These are phyloP conservation scores for Cladosporium colombiae DNA, from an alignment of 2,329 filamentous ascomycete genomes.

Conservation along the genomic window DNA sequence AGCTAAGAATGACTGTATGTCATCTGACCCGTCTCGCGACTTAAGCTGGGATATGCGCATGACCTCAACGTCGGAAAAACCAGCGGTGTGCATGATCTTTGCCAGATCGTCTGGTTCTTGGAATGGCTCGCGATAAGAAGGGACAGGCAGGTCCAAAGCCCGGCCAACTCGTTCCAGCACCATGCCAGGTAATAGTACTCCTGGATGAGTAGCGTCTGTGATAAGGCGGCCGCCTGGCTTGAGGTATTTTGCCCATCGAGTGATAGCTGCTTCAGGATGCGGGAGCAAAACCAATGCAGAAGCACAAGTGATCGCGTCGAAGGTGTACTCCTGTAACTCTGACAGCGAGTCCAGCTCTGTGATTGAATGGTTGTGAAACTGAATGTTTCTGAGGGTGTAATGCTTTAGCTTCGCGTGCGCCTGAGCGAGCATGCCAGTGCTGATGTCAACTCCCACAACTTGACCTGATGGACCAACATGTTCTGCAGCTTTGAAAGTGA, in stretches of 20 bases:
- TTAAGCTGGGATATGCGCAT: slow-evolving; percentile 37
- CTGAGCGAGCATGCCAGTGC: slow-evolving; percentile 43
- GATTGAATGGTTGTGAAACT: slow-evolving; percentile 41
- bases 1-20: slow-evolving; percentile 25
- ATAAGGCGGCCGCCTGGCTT: slow-evolving; percentile 45
- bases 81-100: slow-evolving; percentile 38
- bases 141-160: slow-evolving; percentile 36
- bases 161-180: slow-evolving; percentile 41
- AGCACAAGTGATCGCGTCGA: slow-evolving; percentile 42
- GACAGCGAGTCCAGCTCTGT: slow-evolving; percentile 35
- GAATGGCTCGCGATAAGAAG: slow-evolving; percentile 42
- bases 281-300: slow-evolving; percentile 45
- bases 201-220: slow-evolving; percentile 43
- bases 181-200: slow-evolving; percentile 41
- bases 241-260: slow-evolving; percentile 42
- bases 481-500: slow-evolving; percentile 43
- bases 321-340: slow-evolving; percentile 24
- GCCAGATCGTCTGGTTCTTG: slow-evolving; percentile 36
- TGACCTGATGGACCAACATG: slow-evolving; percentile 40
- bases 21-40: slow-evolving; percentile 34
- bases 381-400: slow-evolving; percentile 36
- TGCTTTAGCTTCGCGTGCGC: slow-evolving; percentile 37
- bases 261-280: slow-evolving; percentile 40
- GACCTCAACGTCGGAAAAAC: slow-evolving; percentile 37
- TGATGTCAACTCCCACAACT: slow-evolving; percentile 46